Conservation (phyloP, 1,284 basidiomycete genomes). For the Pyrrhoderma noxium region DNA sequence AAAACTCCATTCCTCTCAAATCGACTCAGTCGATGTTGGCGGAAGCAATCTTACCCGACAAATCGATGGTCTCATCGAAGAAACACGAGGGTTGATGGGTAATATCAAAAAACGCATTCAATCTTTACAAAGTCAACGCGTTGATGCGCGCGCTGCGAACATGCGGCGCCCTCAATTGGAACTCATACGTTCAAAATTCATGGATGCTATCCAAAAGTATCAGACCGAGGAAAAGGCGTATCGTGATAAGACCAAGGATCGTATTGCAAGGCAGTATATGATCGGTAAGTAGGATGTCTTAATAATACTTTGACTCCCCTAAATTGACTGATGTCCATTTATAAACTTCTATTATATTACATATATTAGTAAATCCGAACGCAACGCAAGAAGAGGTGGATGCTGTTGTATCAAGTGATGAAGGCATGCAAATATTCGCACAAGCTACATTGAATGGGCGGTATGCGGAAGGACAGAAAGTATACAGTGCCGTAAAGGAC, state of each 20-base stretch:
- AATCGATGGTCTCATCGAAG: slow-evolving; percentile 67
- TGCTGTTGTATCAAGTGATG: slow-evolving; percentile 81
- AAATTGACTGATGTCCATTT: slow-evolving; percentile 3
- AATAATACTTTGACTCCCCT: too few relatives aligned
- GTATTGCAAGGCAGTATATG: slow-evolving; percentile 93
- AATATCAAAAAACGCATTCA: slow-evolving; percentile 76
- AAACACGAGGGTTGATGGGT: slow-evolving; percentile 74
- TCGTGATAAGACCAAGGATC: slow-evolving; percentile 88
- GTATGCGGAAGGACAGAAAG: slow-evolving; percentile 83
- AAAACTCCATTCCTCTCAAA: slow-evolving; percentile 66
- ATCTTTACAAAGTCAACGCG: slow-evolving; percentile 64
- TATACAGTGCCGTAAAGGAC: slow-evolving; percentile 93
- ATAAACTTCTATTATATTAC: not conserved
- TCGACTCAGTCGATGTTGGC: slow-evolving; percentile 72
- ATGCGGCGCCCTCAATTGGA: slow-evolving; percentile 43
- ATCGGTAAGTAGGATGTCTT: slow-evolving; percentile 54
- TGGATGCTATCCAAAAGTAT: slow-evolving; percentile 78
- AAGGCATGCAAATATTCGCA: slow-evolving; percentile 78
- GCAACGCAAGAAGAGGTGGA: slow-evolving; percentile 88
- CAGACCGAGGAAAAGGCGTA: slow-evolving; percentile 92
- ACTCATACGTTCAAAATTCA: slow-evolving; percentile 73
- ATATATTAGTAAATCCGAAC: slow-evolving; percentile 82
- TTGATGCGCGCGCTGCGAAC: slow-evolving; percentile 45
- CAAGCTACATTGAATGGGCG: slow-evolving; percentile 90
- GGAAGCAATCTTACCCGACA: slow-evolving; percentile 56